phyloP scores from a whole-genome alignment of 2,329 filamentous ascomycete genomes.

The Grosmannia huntii region DNA sequence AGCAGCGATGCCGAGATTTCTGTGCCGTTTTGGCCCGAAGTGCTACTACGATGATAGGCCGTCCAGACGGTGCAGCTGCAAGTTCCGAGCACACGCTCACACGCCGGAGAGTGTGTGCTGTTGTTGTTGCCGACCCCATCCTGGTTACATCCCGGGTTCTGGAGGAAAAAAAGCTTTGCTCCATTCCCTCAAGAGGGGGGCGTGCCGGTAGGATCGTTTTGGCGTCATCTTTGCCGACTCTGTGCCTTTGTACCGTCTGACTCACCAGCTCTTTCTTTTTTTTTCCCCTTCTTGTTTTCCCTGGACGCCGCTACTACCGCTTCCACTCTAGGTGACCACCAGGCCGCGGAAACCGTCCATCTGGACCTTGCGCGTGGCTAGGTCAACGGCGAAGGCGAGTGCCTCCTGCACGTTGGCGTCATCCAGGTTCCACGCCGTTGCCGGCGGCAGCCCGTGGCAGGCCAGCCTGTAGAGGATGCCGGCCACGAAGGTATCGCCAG shows the following conservation, averaged over 20 bases:
- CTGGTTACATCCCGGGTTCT: background rate
- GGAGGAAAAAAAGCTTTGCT: background rate
- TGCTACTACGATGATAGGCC: background rate
- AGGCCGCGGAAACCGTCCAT: slow-evolving; percentile 52
- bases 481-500: slow-evolving; percentile 65
- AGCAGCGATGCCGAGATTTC: background rate
- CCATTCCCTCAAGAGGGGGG: background rate
- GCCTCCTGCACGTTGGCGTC: slow-evolving; percentile 36
- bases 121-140: background rate
- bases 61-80: background rate
- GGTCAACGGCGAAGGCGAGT: slow-evolving; percentile 47
- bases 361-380: slow-evolving; percentile 56
- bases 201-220: background rate
- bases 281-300: background rate
- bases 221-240: background rate
- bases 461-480: slow-evolving; percentile 53
- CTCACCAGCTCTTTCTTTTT: background rate
- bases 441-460: slow-evolving; percentile 21
- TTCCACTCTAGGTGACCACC: too few relatives aligned
- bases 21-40: background rate
- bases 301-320: too few relatives aligned
- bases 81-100: background rate
- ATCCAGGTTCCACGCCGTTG: background rate
- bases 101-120: background rate
- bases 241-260: background rate